Base-by-base conservation (phyloP, 2,329 filamentous ascomycete species). In the Alternaria brassicicola region DNA sequence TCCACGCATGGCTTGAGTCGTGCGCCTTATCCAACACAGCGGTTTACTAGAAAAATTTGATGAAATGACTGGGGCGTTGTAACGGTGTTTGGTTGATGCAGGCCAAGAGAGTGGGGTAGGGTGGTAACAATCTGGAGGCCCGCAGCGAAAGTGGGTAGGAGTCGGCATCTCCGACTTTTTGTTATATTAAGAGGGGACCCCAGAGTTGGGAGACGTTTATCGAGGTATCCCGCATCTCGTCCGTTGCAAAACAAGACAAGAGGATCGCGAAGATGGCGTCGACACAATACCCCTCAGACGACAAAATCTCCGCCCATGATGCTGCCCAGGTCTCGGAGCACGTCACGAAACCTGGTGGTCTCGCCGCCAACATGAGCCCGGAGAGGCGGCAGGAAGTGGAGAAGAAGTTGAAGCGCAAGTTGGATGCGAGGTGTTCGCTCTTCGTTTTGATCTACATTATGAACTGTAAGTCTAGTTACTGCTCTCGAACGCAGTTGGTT, bases 401-500 rank as follows among this genome's bases (percentile, higher is more conserved):
- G 67, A 76, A 76, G 65, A 63, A 26, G 35, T 50, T 76, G 67
- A 76, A 76, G 61, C 60, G 69, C 50, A 76, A 76, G 61, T 51
- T 76, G 49, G 74, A 76, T 47, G 42, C 61, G 31, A 63, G 72
- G 51, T 76, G 73, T 50, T 70, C 66, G 17, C 49, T 74, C 25
- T 75, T 76, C 47, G 72, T 77, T 1, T 52, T 76, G 51, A 76
- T 77, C 25, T 77, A 77, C 50, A 76, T 77, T 33, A 73, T 77
- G 71, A 77, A 77, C 31, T 63, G 61, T 63, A 42, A 30, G 61
- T 52, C 70, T 70, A 10, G 10, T 9, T 9, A 35, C 30, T 4
- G 25, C 25, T 7, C 15, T n/a, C 8, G 15, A n/a, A 26, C 10
- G 17, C 17, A 6, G 28, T 10, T 30, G 28, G 28, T 10, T n/a